A percentile compares a stretch with the other conserved stretches of the same genome.
These are phyloP conservation scores for Penicillium sp. DNA, from an alignment of 2,329 filamentous ascomycete species.

Conservation along the genomic window DNA sequence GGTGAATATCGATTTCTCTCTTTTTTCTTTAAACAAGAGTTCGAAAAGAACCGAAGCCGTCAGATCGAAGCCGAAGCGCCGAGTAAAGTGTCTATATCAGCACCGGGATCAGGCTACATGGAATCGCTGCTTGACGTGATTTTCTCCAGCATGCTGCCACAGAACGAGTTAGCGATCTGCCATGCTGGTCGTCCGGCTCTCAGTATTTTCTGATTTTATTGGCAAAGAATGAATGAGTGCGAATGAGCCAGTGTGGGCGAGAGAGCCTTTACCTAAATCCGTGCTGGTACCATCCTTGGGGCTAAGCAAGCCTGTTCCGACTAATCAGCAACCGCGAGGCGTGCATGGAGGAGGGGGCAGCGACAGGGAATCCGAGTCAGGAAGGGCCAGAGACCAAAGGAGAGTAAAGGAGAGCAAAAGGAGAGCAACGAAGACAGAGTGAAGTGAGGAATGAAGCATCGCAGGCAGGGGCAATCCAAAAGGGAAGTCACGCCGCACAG, in stretches of 20 bases:
- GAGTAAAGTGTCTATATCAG: not conserved
- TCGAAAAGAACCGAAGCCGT: not conserved
- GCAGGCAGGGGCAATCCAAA: not conserved
- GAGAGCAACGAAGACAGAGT: not conserved
- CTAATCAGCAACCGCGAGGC: not conserved
- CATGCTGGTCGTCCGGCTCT: not conserved
- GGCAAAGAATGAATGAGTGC: not conserved
- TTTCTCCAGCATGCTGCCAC: not conserved
- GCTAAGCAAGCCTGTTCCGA: not conserved
- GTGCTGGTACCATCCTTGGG: not conserved
- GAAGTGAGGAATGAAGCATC: not conserved
- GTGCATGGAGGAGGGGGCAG: not conserved
- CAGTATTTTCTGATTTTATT: no score
- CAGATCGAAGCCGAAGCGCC: not conserved
- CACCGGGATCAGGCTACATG: not conserved
- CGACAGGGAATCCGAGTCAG: not conserved
- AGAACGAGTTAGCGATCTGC: not conserved
- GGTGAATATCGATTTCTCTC: not conserved
- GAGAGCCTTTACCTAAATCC: not conserved
- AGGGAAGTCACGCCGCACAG: not conserved
- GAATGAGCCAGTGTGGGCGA: no score
- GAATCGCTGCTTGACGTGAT: not conserved
- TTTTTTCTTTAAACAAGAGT: not conserved
- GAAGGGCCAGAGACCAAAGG: not conserved
- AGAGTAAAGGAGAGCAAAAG: not conserved